Conservation (phyloP, 495 filamentous ascomycete species). For the Talaromyces wortmannii region DNA sequence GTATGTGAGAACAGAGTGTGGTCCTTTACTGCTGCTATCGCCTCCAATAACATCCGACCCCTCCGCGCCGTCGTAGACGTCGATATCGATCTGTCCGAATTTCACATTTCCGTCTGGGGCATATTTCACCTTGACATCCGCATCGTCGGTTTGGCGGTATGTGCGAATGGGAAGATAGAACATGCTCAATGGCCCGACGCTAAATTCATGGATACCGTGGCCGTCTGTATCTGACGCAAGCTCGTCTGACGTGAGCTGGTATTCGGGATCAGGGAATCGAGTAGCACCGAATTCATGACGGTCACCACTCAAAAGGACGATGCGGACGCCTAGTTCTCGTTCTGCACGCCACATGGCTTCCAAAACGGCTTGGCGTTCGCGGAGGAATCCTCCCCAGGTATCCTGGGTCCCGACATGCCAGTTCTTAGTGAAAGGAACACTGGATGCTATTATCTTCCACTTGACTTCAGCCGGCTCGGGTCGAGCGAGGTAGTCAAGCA, state of each 20-base stretch:
- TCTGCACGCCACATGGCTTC: conserved; percentile 86
- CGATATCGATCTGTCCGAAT: conserved; percentile 83
- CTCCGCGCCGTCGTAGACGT: conserved; percentile 44
- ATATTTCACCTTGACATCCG: conserved; percentile 80
- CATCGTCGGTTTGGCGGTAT: conserved; percentile 68
- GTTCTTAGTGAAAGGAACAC: conserved; percentile 93
- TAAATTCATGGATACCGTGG: conserved; percentile 76
- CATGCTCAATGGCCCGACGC: conserved; percentile 80
- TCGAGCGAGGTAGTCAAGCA: conserved; percentile 66
- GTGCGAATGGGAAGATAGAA: conserved; percentile 86
- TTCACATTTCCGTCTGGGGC: conserved; percentile 84
- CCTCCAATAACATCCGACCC: conserved; percentile 31
- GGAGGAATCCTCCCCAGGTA: conserved; percentile 87
- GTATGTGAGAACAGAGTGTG: conserved; percentile 60
- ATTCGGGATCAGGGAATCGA: conserved; percentile 65
- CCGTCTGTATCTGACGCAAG: conserved; percentile 20
- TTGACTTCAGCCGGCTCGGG: conserved; percentile 68
- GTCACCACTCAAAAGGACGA: conserved; percentile 84
- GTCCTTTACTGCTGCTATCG: conserved; percentile 21
- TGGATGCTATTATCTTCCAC: conserved; percentile 89
- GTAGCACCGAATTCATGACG: conserved; percentile 94
- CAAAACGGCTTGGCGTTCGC: conserved; percentile 70
- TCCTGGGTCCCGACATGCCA: conserved; percentile 79
- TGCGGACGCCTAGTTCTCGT: conserved; percentile 58
- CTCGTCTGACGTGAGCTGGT: conserved; percentile 11